A percentile compares a stretch with the other conserved stretches of the same genome.
Evolutionary conservation across 2,329 filamentous ascomycete genomes (phyloP).

Genomic region (Balansia obtecta): DNA sequence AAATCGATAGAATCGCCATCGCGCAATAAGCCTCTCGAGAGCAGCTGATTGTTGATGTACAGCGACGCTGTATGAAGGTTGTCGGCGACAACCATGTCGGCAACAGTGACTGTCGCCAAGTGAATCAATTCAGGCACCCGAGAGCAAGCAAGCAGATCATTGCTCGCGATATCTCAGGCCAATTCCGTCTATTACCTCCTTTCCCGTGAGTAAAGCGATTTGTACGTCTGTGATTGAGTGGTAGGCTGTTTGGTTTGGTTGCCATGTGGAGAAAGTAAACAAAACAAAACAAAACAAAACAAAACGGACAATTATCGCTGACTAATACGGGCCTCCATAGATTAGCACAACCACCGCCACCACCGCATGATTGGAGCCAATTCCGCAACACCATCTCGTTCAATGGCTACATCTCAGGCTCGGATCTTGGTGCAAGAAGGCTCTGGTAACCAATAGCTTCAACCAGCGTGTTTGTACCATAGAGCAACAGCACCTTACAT

Average conservation of each 20-base stretch:
- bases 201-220: not conserved
- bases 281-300: conserved; percentile 27
- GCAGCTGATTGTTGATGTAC: conserved; percentile 62
- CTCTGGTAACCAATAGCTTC: too few species aligned
- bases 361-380: not conserved
- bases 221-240: not conserved
- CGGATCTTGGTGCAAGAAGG: too few species aligned
- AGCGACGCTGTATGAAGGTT: conserved; percentile 55
- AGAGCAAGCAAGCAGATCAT: not conserved
- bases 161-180: not conserved
- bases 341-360: not conserved
- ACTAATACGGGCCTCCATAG: conserved; percentile 9
- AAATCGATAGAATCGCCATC: conserved; percentile 75
- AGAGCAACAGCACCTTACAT: too few species aligned
- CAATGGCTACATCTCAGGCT: too few species aligned
- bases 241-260: conserved; percentile 17
- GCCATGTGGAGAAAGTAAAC: conserved; percentile 28
- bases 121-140: not conserved
- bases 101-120: not conserved
- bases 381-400: too few species aligned
- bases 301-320: conserved; percentile 15
- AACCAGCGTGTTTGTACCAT: too few species aligned
- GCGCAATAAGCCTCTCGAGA: conserved; percentile 51
- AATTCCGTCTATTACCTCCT: not conserved
- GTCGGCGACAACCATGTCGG: conserved; percentile 42